Evolutionary conservation across 2,329 filamentous ascomycete genomes (phyloP).

Genomic region (Aspergillus aculeatinus): DNA sequence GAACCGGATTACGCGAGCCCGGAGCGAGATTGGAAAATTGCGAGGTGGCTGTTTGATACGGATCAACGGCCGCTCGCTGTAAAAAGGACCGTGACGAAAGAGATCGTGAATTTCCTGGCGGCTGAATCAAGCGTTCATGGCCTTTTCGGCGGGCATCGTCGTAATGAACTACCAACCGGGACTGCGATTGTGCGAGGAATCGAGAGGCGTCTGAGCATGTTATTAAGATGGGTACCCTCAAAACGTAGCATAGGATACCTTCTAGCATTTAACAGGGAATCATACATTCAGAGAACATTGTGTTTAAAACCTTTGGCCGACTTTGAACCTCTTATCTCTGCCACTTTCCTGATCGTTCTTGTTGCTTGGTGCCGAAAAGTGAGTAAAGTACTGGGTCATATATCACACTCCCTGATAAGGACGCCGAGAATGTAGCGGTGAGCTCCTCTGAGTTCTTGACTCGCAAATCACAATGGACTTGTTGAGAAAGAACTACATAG

Average conservation of each 20-base stretch:
- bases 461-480: not conserved
- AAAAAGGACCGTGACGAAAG: slow-evolving; percentile 51
- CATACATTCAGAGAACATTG: slow-evolving; percentile 90
- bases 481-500: not conserved
- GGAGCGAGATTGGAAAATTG: slow-evolving; percentile 77
- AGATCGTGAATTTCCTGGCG: slow-evolving; percentile 48
- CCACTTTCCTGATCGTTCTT: not conserved
- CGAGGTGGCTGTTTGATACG: slow-evolving; percentile 72
- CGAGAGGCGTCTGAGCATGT: slow-evolving; percentile 72
- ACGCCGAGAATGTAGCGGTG: slow-evolving; percentile 2
- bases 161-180: slow-evolving; percentile 73
- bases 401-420: not conserved
- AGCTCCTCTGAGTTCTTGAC: not conserved
- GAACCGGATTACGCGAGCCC: slow-evolving; percentile 70
- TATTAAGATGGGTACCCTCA: not conserved
- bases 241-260: not conserved
- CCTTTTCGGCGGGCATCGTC: slow-evolving; percentile 51
- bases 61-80: slow-evolving; percentile 63
- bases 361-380: not conserved
- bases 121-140: slow-evolving; percentile 49
- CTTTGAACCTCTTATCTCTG: slow-evolving; percentile 25
- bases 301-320: not conserved
- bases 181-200: slow-evolving; percentile 95
- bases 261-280: not conserved
- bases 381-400: not conserved